Conservation (phyloP, 768 basidiomycete species). For the Rhodosporidiobolus sp. region DNA sequence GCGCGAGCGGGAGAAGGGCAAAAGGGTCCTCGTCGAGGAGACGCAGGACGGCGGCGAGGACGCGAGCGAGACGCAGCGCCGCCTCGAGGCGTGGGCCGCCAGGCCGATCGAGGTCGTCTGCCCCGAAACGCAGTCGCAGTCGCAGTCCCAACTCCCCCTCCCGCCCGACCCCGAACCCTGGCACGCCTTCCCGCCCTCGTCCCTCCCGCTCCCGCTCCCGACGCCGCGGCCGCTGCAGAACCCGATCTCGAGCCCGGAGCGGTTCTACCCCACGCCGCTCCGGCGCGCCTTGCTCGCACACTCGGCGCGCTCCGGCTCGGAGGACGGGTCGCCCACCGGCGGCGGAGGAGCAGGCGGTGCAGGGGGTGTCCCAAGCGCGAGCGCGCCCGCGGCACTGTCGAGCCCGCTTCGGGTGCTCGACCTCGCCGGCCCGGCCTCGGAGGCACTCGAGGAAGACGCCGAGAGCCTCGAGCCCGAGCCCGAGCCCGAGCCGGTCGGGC, state of each 20-base stretch:
- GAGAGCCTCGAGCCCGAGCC: neutral
- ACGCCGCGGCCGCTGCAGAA: neutral
- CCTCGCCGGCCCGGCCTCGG: too few relatives aligned
- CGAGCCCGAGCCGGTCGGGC: neutral
- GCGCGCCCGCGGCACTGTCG: neutral
- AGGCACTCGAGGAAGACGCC: too few relatives aligned
- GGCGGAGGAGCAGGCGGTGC: neutral
- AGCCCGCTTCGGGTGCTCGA: neutral
- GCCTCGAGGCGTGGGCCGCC: neutral
- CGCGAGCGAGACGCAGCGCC: neutral
- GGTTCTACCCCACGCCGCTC: neutral
- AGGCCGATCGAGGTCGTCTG: neutral
- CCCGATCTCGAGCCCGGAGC: conserved; percentile 1
- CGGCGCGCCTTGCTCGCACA: neutral
- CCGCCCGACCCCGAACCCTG: neutral
- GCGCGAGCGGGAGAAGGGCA: neutral
- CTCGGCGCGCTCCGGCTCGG: neutral
- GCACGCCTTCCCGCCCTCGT: neutral
- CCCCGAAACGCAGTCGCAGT: conserved; percentile 21
- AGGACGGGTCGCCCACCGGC: too few relatives aligned
- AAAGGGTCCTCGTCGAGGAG: conserved; percentile 24
- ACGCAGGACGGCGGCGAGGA: conserved; percentile 5
- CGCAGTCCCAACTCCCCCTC: neutral
- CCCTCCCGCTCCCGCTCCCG: neutral
- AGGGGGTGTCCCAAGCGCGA: too few relatives aligned